phyloP scores from a whole-genome alignment of 371 early-diverging fungal species.

The Fennellomyces sp. region DNA sequence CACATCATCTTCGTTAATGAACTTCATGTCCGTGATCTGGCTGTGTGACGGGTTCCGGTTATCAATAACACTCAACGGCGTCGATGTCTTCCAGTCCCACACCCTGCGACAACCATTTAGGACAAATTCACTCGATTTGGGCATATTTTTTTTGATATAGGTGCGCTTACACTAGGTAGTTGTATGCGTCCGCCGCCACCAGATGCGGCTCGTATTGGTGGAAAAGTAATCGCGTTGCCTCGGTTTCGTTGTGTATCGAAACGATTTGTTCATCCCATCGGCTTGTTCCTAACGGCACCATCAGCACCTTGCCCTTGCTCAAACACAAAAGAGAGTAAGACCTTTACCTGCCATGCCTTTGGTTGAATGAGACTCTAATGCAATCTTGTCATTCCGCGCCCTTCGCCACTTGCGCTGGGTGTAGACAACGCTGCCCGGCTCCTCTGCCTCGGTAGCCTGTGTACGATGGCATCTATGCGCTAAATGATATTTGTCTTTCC shows the following conservation, averaged over 20 bases:
- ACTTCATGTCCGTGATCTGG: constrained; percentile 75
- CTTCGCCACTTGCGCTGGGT: constrained; percentile 82
- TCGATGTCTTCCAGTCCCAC: constrained; percentile 76
- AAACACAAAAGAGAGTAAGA: background rate
- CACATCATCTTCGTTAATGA: constrained; percentile 91
- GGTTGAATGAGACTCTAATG: constrained; percentile 59
- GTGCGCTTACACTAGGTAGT: constrained; percentile 45
- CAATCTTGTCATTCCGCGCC: constrained; percentile 70
- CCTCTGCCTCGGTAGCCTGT: constrained; percentile 80
- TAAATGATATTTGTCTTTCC: background rate
- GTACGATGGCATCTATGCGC: background rate
- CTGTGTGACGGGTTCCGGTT: constrained; percentile 71
- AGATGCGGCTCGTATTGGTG: constrained; percentile 83
- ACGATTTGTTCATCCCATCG: constrained; percentile 67
- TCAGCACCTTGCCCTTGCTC: background rate
- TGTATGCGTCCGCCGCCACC: constrained; percentile 69
- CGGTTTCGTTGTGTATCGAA: constrained; percentile 63
- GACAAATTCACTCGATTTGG: background rate
- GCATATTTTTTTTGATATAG: too few species aligned
- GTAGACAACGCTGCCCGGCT: constrained; percentile 81
- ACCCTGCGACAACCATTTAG: constrained; percentile 47
- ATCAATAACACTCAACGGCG: constrained; percentile 65
- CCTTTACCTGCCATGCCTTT: constrained; percentile 44
- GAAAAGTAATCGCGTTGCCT: constrained; percentile 61
- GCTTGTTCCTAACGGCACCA: constrained; percentile 37